Percentiles rank a stretch among this genome's conserved stretches.
Conservation (phyloP, 2,329 filamentous ascomycete genomes). For the Parastagonospora nodorum region DNA sequence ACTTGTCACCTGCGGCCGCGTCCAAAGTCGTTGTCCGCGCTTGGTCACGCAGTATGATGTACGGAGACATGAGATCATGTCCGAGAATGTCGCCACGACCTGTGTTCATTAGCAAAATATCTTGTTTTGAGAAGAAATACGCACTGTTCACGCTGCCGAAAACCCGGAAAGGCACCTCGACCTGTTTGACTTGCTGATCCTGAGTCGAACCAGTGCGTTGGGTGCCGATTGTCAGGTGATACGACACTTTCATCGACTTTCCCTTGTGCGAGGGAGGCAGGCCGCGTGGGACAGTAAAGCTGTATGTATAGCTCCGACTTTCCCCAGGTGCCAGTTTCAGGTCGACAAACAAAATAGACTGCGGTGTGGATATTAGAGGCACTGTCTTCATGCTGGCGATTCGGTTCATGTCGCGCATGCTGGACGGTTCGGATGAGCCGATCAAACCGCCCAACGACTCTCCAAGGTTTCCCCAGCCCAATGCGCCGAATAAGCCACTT, state of each 20-base stretch:
- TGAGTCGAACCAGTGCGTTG: conserved; percentile 79
- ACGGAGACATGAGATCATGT: conserved; percentile 93
- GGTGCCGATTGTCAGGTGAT: conserved; percentile 88
- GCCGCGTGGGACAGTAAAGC: conserved; percentile 82
- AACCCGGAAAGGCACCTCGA: conserved; percentile 90
- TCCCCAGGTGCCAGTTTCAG: conserved; percentile 85
- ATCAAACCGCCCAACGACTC: conserved; percentile 86
- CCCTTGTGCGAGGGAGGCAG: conserved; percentile 91
- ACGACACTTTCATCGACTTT: conserved; percentile 90
- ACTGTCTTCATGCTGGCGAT: conserved; percentile 84
- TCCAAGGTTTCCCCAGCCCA: conserved; percentile 87
- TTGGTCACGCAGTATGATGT: conserved; percentile 84
- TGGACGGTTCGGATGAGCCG: conserved; percentile 86
- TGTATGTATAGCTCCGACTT: conserved; percentile 84
- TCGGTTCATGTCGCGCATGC: conserved; percentile 92
- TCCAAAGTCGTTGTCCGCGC: conserved; percentile 58
- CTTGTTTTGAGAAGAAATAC: conserved; percentile 10
- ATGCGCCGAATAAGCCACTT: conserved; percentile 77
- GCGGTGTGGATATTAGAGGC: conserved; percentile 89
- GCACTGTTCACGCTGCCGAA: conserved; percentile 85
- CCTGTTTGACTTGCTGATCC: conserved; percentile 80
- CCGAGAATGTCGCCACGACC: conserved; percentile 82
- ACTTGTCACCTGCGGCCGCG: conserved; percentile 33
- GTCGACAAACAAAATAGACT: conserved; percentile 95
- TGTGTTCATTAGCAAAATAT: conserved; percentile 23